These are phyloP conservation scores for Rubroshorea leprosula DNA, from an alignment of 345 rosid genomes.

Conservation along the genomic window DNA sequence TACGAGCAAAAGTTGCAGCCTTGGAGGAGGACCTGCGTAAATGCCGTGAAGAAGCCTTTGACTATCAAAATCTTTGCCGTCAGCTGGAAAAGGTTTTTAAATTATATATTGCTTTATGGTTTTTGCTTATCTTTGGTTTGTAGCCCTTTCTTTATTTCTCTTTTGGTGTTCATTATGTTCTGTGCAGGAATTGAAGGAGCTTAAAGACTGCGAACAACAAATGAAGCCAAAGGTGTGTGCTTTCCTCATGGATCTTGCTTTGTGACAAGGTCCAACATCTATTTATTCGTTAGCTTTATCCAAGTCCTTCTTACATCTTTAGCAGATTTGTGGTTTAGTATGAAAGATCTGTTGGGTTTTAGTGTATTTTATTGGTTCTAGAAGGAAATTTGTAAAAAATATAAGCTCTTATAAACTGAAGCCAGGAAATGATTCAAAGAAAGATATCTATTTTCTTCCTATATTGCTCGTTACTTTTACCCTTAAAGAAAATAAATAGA, in stretches of 20 bases:
- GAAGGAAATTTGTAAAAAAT: background rate
- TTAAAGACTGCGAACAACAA: slow-evolving; percentile 78
- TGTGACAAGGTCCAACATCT: slow-evolving; percentile 1
- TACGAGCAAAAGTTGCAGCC: slow-evolving; percentile 53
- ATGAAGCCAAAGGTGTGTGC: slow-evolving; percentile 85
- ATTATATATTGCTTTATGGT: slow-evolving; percentile 5
- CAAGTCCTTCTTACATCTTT: too few relatives aligned
- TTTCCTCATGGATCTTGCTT: slow-evolving; percentile 7
- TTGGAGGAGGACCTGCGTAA: slow-evolving; percentile 82
- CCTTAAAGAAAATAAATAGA: background rate
- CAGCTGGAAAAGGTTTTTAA: slow-evolving; percentile 71
- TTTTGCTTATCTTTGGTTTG: slow-evolving; percentile 6
- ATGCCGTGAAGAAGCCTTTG: slow-evolving; percentile 64
- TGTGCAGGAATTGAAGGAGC: slow-evolving; percentile 77
- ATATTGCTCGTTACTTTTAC: background rate
- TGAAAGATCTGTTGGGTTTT: background rate
- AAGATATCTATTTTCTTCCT: background rate
- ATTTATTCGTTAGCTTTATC: slow-evolving; percentile 1
- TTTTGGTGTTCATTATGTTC: slow-evolving; percentile 15
- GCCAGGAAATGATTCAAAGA: background rate
- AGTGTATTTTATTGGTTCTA: background rate
- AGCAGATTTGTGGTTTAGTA: background rate
- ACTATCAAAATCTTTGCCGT: slow-evolving; percentile 40
- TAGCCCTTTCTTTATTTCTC: slow-evolving; percentile 5
- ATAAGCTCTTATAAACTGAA: background rate